phyloP scores from a whole-genome alignment of 441 rosid genomes.

The Metrosideros polymorpha region DNA sequence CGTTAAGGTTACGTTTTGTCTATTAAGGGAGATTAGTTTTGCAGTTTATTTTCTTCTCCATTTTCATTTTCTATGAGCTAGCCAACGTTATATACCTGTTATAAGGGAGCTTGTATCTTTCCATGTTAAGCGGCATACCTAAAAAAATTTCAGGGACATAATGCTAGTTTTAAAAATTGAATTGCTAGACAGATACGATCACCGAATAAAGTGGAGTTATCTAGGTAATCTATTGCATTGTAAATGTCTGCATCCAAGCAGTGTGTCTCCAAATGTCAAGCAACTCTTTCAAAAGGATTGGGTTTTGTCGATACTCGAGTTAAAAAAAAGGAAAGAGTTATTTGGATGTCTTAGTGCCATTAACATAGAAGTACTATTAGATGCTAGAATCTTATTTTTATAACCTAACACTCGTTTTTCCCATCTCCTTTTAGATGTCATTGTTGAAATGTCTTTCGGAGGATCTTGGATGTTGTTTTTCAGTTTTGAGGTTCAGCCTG shows the following conservation, averaged over 20 bases:
- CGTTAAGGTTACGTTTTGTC: background rate
- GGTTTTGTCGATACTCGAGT: background rate
- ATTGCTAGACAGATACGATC: background rate
- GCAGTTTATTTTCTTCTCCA: background rate
- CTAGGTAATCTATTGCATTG: background rate
- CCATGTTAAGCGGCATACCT: background rate
- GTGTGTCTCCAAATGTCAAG: background rate
- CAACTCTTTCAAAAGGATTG: background rate
- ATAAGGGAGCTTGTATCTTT: background rate
- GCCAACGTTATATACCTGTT: background rate
- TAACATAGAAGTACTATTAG: background rate
- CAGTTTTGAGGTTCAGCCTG: conserved; percentile 7
- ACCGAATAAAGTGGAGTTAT: background rate
- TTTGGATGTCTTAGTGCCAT: background rate
- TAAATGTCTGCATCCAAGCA: background rate
- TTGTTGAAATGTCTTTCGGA: conserved; percentile 8
- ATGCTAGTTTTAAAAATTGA: background rate
- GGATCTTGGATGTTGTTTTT: conserved; percentile 2
- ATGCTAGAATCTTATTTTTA: background rate
- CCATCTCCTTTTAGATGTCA: conserved; percentile 2
- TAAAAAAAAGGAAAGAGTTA: background rate
- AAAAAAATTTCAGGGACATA: accelerated
- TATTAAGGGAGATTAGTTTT: background rate
- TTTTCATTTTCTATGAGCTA: background rate
- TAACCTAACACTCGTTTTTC: background rate